Conservation (phyloP, 2,329 filamentous ascomycete genomes). For the Alternaria sp. region DNA sequence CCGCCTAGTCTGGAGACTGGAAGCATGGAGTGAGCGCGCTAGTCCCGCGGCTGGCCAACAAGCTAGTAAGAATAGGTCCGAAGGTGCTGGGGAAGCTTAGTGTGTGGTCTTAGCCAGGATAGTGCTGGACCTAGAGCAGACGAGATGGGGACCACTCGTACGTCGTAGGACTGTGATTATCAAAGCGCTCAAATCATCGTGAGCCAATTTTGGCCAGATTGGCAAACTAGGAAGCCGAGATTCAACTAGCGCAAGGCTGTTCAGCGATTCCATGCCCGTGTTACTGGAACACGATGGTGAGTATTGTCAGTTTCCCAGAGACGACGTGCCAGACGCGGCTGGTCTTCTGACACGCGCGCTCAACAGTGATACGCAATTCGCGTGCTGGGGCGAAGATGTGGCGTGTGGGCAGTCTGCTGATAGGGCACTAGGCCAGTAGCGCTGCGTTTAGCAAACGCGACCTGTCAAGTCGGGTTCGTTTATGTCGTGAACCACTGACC, state of each 20-base stretch:
- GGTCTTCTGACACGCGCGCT: conserved; percentile 9
- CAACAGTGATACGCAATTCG: conserved; percentile 11
- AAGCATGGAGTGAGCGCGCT: conserved; percentile 32
- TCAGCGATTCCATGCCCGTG: background rate
- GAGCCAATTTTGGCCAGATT: conserved; percentile 6
- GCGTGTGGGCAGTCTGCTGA: conserved; percentile 18
- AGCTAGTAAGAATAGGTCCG: conserved; percentile 26
- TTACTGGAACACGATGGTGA: conserved; percentile 1
- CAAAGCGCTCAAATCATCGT: conserved; percentile 14
- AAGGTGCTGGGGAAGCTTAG: conserved; percentile 19
- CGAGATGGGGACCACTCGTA: conserved; percentile 25
- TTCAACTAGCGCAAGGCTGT: conserved; percentile 5
- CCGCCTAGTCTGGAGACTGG: conserved; percentile 30
- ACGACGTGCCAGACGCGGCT: conserved; percentile 6
- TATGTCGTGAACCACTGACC: conserved; percentile 17
- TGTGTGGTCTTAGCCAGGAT: conserved; percentile 13
- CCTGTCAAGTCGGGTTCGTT: conserved; percentile 21
- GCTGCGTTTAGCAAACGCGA: conserved; percentile 24
- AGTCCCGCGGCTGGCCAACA: conserved; percentile 24
- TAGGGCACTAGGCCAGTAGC: conserved; percentile 28
- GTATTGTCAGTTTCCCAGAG: background rate
- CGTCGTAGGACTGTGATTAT: conserved; percentile 15
- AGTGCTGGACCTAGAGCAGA: conserved; percentile 27
- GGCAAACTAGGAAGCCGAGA: conserved; percentile 8
- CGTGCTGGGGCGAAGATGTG: conserved; percentile 20